Evolutionary conservation across 176 grass and related monocot species (phyloP), one percentile per base, ranked within the genome.

Genomic region (Bonia amplexicaulis): DNA sequence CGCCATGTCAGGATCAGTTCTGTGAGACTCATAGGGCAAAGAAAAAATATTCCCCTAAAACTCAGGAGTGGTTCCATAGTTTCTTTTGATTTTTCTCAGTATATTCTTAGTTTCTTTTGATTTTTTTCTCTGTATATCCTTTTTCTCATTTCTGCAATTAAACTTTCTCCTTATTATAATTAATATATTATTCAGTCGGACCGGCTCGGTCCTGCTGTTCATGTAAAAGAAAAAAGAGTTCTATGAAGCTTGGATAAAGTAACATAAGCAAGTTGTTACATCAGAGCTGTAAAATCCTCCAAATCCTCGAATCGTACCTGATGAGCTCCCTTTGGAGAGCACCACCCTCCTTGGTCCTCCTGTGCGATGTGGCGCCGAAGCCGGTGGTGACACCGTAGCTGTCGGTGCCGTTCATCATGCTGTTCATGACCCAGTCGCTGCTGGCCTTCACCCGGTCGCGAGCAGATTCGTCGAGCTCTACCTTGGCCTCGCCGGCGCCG

Each of bases 371-470:
- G 7, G 91, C 91, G 0, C 90, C 90, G 60, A 92, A 92, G 1
- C 91, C 91, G 6, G 91, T 90, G 73, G 91, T 92, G 83, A 92
- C 88, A 1, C 91, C 91, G 62, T 92, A 92, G 73, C 87, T 89
- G 69, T 92, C 91, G 33, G 69, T 87, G 78, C 80, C 91, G 41
- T 86, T 85, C 65, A 58, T 58, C 87, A 92, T 87, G 80, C 80
- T 89, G 82, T 44, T 79, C 84, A 92, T 90, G 31, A 92, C 88
- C 91, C 88, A 92, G 76, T 90, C 87, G 67, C 84, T 90, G 81
- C 91, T 92, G n/a, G 78, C 79, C 88, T 86, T 83, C 23, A 92
- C 91, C 1, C 91, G 73, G 5, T 39, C 87, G 0, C 91, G 78
- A 0, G 91, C 91, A 0, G 83, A 76, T 59, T 92, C 91, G 63